Evolutionary conservation across 495 filamentous ascomycete species (phyloP), one percentile per base, ranked within the genome.

Genomic region (Schizothecium vesticola): DNA sequence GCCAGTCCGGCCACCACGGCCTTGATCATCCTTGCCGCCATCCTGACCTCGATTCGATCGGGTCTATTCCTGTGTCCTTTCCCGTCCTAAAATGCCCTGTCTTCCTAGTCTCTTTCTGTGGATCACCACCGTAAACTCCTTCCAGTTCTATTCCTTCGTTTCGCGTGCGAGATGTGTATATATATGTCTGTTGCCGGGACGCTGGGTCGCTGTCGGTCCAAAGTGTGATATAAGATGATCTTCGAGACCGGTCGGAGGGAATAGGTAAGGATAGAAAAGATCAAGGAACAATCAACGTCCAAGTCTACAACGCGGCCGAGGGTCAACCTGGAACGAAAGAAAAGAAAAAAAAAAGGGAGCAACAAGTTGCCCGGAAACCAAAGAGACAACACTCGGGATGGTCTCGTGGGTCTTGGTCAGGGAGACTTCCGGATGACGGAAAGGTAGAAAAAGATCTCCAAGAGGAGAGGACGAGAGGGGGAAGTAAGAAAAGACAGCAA

Each of bases 241-340:
- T 65, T 76, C 75, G 71, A 73, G 69, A 61, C 73, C 72, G 68
- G 75, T 73, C 70, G 69, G 66, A 67, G 73, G n/a, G 63, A 31
- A 31, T 11, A 69, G 63, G 57, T 28, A 59, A 57, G 23, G 69
- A 66, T 2, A 66, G 59, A 69, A 63, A 68, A 61, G 71, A 71
- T 72, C 66, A 67, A 71, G 75, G 74, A 71, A 72, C 69, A 72
- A 69, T 72, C 68, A 71, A 74, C 51, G 72, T 67, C 64, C 61
- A 58, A 66, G 33, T 64, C 25, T 57, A 68, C 69, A 43, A 75
- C 75, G 13, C 56, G 75, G 79, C 81, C 80, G 76, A 84, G 82
- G 81, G 78, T 84, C 82, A 83, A 84, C 82, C 81, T 79, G 81
- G 80, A 79, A 81, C 74, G 81, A 84, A 83, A 65, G 61, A 51